Conservation (phyloP, 2,329 filamentous ascomycete genomes). For the Sporothrix pseudoabietina region DNA sequence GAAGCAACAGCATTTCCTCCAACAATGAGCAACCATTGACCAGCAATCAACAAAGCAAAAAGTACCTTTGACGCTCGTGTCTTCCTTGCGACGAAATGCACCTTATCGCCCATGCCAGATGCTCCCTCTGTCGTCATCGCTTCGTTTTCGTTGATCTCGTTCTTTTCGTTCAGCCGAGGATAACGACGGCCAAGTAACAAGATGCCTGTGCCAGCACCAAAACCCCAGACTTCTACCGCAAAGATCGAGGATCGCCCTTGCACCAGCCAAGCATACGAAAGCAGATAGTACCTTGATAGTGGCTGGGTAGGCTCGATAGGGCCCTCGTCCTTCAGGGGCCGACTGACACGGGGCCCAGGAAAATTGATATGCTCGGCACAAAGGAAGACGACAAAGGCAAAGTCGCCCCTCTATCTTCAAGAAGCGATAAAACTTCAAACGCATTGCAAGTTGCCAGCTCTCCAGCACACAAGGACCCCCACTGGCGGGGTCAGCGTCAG, state of each 20-base stretch:
- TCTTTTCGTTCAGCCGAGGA: constrained; percentile 39
- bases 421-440: not conserved
- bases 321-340: not conserved
- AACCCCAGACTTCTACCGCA: not conserved
- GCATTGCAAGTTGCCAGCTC: not conserved
- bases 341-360: not conserved
- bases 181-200: constrained; percentile 33
- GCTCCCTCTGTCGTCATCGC: constrained; percentile 20
- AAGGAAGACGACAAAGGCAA: constrained; percentile 31
- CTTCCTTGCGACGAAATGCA: not conserved
- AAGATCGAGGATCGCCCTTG: not conserved
- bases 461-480: not conserved
- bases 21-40: not conserved
- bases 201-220: too few relatives aligned
- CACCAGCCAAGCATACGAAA: not conserved
- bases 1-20: not conserved
- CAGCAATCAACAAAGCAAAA: not conserved
- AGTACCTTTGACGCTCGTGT: not conserved
- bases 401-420: not conserved
- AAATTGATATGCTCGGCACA: constrained; percentile 31
- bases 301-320: not conserved
- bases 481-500: constrained; percentile 6
- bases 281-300: not conserved
- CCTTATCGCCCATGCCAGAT: not conserved
- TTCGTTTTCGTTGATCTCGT: not conserved